These are phyloP conservation scores for Scleroderma bovista DNA, from an alignment of 768 basidiomycete genomes.

Conservation along the genomic window DNA sequence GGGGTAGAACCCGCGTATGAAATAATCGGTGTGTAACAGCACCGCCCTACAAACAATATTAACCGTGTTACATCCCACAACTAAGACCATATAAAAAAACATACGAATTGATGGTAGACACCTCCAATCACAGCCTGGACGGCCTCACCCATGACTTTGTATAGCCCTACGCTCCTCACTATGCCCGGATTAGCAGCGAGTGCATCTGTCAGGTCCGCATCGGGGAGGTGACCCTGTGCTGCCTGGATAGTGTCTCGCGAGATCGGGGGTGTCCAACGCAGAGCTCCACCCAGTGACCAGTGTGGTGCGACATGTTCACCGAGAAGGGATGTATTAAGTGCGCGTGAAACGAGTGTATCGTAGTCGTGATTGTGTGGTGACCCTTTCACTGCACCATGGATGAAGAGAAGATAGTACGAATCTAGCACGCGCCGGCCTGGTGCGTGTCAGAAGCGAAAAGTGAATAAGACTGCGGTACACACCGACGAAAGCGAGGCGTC, in stretches of 20 bases:
- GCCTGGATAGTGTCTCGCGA: slow-evolving; percentile 29
- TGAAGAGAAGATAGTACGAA: slow-evolving; percentile 68
- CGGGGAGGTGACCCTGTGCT: slow-evolving; percentile 10
- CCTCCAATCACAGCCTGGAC: slow-evolving; percentile 75
- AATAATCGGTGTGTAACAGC: slow-evolving; percentile 29
- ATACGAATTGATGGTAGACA: slow-evolving; percentile 74
- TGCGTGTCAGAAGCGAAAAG: neutral
- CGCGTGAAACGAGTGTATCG: slow-evolving; percentile 48
- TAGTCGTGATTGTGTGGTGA: slow-evolving; percentile 43
- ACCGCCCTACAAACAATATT: slow-evolving; percentile 19
- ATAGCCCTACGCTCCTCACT: slow-evolving; percentile 56
- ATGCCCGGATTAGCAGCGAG: slow-evolving; percentile 30
- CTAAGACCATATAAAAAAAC: too few species aligned
- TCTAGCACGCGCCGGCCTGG: slow-evolving; percentile 74
- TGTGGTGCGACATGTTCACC: slow-evolving; percentile 68
- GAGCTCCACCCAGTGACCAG: slow-evolving; percentile 71
- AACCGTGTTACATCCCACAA: too few species aligned
- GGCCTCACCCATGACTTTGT: slow-evolving; percentile 73
- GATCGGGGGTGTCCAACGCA: slow-evolving; percentile 69
- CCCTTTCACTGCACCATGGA: slow-evolving; percentile 50
- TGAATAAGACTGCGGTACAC: neutral
- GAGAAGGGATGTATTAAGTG: slow-evolving; percentile 64
- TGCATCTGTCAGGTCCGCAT: slow-evolving; percentile 23
- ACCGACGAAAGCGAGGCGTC: slow-evolving; percentile 70
- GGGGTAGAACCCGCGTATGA: slow-evolving; percentile 31